Evolutionary conservation across 140 eudicot genomes (phyloP).

Genomic region (Erigeron philadelphicus): DNA sequence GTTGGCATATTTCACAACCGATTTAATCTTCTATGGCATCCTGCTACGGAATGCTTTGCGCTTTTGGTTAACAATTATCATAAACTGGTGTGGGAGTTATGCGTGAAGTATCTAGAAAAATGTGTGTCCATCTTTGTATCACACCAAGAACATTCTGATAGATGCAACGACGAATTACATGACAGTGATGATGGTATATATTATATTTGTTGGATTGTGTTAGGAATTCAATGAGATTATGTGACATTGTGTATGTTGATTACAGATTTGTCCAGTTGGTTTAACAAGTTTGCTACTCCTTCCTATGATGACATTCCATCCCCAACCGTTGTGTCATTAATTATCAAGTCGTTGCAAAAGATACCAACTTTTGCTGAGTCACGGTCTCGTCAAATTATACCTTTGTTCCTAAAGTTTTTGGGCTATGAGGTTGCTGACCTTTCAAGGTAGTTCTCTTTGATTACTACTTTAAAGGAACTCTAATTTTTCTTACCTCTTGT

Average conservation of each 20-base stretch:
- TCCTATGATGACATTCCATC: constrained; percentile 43
- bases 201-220: constrained; percentile 12
- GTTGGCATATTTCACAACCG: constrained; percentile 74
- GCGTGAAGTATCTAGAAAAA: constrained; percentile 43
- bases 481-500: background rate
- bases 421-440: constrained; percentile 52
- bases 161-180: constrained; percentile 27
- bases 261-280: constrained; percentile 60
- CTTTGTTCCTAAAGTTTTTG: constrained; percentile 66
- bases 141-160: constrained; percentile 35
- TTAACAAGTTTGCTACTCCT: constrained; percentile 36
- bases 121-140: constrained; percentile 38
- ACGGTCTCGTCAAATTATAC: constrained; percentile 61
- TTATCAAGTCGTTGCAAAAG: constrained; percentile 74
- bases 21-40: constrained; percentile 61
- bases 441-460: constrained; percentile 40
- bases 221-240: background rate
- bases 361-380: constrained; percentile 55
- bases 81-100: constrained; percentile 57
- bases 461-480: background rate
- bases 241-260: constrained; percentile 13
- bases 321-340: constrained; percentile 52
- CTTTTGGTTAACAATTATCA: constrained; percentile 43
- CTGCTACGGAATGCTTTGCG: constrained; percentile 70
- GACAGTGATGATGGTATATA: constrained; percentile 45